Evolutionary conservation across 1,284 basidiomycete genomes (phyloP), one percentile per base, ranked within the genome.

Genomic region (Xerocomus tenax): DNA sequence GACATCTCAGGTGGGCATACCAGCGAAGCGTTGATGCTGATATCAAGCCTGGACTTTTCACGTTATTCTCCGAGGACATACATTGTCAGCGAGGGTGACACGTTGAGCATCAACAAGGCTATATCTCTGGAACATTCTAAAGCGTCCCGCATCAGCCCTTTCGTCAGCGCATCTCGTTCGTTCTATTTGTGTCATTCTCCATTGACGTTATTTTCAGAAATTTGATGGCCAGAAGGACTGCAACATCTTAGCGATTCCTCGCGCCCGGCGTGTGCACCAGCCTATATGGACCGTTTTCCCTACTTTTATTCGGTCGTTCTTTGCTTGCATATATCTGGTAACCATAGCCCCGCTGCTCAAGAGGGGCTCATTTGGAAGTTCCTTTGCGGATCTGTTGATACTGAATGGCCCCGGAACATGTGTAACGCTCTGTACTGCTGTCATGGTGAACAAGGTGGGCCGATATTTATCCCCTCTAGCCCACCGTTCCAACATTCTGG

Each of bases 391-490:
- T 53, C 72, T 92, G 21, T 71, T 98, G 23, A 69, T 99, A 47
- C 69, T 98, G 39, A 98, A 98, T 66, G 96, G 96, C 6, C 96
- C 96, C 0, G 96, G 94, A 8, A 98, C 95, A 3, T 95, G 91
- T 62, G 82, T 95, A 29, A 74, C 87, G 2, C 74, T 98, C 15
- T 90, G 86, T 47, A 54, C 79, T 6, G 81, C 88, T 0, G 75
- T 82, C 12, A 87, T 85, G 61, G 57, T 91, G 23, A 83, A 87
- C 53, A 78, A 82, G 65, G 95, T 93, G 60, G 61, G 86, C 71
- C 52, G 21, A 32, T 48, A 48, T 39, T 50, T 28, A 25, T 23
- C 3, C 40, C n/a, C 5, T 41, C 3, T n/a, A 3, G 25, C 23
- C 29, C 43, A 45, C 38, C 42, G n/a, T 48, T 45, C 42, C 44